phyloP scores from a whole-genome alignment of 352 stramenopile species.

The Pythium chondricola region DNA sequence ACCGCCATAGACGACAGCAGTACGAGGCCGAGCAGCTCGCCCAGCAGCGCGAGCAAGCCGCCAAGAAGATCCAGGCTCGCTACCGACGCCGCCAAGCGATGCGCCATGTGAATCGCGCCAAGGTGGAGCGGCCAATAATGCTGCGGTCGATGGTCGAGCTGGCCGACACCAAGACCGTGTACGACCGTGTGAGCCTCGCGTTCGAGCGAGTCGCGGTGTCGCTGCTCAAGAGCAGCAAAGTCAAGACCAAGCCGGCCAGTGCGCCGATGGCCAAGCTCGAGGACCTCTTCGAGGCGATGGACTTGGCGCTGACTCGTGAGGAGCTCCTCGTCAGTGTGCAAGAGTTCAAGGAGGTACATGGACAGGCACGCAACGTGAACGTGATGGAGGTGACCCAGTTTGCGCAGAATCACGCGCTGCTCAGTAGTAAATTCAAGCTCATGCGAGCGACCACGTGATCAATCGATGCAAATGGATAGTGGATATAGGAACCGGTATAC shows the following conservation, averaged over 20 bases:
- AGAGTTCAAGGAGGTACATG: constrained; percentile 37
- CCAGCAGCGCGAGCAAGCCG: constrained; percentile 24
- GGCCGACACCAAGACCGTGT: constrained; percentile 33
- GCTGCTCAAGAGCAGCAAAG: constrained; percentile 18
- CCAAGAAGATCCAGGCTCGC: constrained; percentile 56
- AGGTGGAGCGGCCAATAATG: constrained; percentile 44
- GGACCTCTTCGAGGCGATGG: constrained; percentile 31
- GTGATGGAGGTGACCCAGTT: constrained; percentile 65
- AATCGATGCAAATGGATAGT: constrained; percentile 1
- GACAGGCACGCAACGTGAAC: constrained; percentile 37
- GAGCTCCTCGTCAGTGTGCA: constrained; percentile 21
- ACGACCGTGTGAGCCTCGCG: constrained; percentile 33
- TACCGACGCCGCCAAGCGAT: constrained; percentile 52
- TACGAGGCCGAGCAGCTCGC: constrained; percentile 26
- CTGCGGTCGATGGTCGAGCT: constrained; percentile 40
- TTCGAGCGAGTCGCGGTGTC: constrained; percentile 29
- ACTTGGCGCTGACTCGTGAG: constrained; percentile 24
- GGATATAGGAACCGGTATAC: background rate
- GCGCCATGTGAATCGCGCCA: constrained; percentile 38
- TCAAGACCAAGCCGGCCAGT: constrained; percentile 29
- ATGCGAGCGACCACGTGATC: background rate
- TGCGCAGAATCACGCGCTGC: constrained; percentile 24
- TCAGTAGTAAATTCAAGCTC: constrained; percentile 18
- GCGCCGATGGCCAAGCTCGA: constrained; percentile 35
- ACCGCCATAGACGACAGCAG: constrained; percentile 22